A percentile compares a stretch with the other conserved stretches of the same genome.
phyloP scores from a whole-genome alignment of 2,329 filamentous ascomycete genomes.

The Aspergillus viridinutans region DNA sequence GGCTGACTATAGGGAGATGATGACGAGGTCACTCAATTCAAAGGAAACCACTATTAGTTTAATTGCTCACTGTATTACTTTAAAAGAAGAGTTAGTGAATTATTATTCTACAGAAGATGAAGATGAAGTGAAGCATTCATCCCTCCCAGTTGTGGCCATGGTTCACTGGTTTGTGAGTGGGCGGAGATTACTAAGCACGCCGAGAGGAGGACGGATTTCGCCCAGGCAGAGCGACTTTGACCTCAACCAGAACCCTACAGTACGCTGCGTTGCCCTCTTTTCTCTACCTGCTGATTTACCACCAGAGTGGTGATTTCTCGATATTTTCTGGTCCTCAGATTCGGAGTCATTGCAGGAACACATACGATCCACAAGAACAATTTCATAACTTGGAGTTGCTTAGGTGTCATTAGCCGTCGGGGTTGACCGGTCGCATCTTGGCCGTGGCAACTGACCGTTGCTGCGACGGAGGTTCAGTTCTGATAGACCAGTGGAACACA shows the following conservation, averaged over 20 bases:
- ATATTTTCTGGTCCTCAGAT: background rate
- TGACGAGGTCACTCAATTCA: background rate
- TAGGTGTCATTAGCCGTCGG: slow-evolving; percentile 11
- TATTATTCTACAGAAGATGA: background rate
- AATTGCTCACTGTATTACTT: background rate
- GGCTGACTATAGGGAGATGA: background rate
- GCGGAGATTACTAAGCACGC: slow-evolving; percentile 30
- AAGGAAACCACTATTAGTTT: background rate
- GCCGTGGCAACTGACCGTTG: slow-evolving; percentile 18
- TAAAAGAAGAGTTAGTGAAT: background rate
- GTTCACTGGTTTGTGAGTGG: slow-evolving; percentile 1
- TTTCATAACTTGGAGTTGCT: slow-evolving; percentile 4
- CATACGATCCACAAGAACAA: slow-evolving; percentile 6
- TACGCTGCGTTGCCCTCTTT: slow-evolving; percentile 7
- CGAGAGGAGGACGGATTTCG: slow-evolving; percentile 33
- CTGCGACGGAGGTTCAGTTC: slow-evolving; percentile 12
- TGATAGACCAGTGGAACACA: slow-evolving; percentile 9
- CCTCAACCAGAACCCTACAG: slow-evolving; percentile 31
- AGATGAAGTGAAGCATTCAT: background rate
- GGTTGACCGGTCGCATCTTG: slow-evolving; percentile 14
- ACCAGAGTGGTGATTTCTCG: background rate
- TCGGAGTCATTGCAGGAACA: background rate
- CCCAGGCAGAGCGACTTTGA: slow-evolving; percentile 33
- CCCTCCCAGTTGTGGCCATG: background rate
- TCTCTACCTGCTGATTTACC: slow-evolving; percentile 3